Base-by-base conservation (phyloP, 2,329 filamentous ascomycete genomes). In the Claviceps quebecensis region DNA sequence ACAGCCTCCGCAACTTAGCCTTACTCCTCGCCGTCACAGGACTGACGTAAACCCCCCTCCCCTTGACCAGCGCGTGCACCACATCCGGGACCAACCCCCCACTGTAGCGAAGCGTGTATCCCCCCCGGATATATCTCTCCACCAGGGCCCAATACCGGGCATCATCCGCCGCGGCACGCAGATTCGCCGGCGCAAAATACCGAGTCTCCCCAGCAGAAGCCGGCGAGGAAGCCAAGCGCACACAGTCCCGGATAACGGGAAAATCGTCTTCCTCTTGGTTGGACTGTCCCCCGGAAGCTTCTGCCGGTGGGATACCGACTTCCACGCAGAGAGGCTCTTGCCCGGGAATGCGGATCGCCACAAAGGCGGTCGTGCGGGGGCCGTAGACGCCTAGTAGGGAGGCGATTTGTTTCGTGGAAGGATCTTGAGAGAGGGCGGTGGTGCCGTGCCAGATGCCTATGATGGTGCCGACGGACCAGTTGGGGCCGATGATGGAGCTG, bases 151-250 rank as follows among this genome's bases (percentile, higher is more conserved):
- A 68, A 60, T 83, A 83, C 29, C 57, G 56, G 5, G 63, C 57
- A 45, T 74, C 66, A 17, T 81, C 73, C 0, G 73, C 72, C 0
- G 79, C 78, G 0, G 75, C 70, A 9, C 80, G 75, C 50, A 82
- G 62, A 57, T 83, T 83, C 4, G 79, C 79, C 0, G 80, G 80
- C 0, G 80, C 76, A 57, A 83, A 83, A 60, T 81, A 83, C 0
- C 73, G 69, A 26, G 76, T 75, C 56, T 69, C 71, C 38, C 38
- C 14, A 9, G 56, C 68, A 68, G 0, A 70, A 68, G 56, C 57
- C 39, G 7, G 4, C 9, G 11, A 13, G 40, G 26, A 43, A 5
- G 8, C 26, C 26, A 29, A 29, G 40, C 19, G 40, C 9, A 43
- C 40, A 5, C 9, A 14, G 5, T 23, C 19, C 5, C 19, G 40